Conservation (phyloP, 805 yeast genomes). For the Yarrowia yakushimensis region DNA sequence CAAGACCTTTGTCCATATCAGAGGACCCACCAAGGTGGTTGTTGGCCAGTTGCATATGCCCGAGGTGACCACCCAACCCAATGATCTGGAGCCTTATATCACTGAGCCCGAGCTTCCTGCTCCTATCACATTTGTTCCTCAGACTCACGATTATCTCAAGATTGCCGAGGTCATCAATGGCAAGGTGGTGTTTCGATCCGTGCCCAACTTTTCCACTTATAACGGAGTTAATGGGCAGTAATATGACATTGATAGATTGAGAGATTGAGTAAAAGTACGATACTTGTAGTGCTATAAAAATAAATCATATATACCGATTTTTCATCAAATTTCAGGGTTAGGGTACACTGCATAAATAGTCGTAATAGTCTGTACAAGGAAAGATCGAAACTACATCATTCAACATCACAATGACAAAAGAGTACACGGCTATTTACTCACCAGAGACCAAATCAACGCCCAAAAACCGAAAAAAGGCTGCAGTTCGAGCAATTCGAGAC, state of each 20-base stretch:
- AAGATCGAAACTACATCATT: neutral
- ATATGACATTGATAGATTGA: too few species aligned
- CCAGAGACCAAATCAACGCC: neutral
- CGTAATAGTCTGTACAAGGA: neutral
- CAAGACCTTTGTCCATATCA: conserved; percentile 11
- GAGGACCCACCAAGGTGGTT: conserved; percentile 11
- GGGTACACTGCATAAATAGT: neutral
- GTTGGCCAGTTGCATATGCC: conserved; percentile 12
- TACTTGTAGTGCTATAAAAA: too few species aligned
- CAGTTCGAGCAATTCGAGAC: neutral
- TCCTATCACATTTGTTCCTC: neutral
- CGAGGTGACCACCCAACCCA: neutral
- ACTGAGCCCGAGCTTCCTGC: neutral
- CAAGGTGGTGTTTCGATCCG: conserved; percentile 1
- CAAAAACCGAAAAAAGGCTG: neutral
- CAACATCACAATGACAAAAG: neutral
- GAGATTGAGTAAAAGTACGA: too few species aligned
- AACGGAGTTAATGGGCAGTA: neutral
- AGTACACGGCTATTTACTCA: neutral
- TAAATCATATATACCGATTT: too few species aligned
- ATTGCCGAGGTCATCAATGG: conserved; percentile 18
- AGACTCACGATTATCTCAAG: conserved; percentile 8
- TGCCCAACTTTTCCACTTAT: conserved; percentile 10
- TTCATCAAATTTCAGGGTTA: too few species aligned
- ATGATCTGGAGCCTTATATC: neutral